Conservation (phyloP, 176 grass and related monocot species). For the Zea mays region DNA sequence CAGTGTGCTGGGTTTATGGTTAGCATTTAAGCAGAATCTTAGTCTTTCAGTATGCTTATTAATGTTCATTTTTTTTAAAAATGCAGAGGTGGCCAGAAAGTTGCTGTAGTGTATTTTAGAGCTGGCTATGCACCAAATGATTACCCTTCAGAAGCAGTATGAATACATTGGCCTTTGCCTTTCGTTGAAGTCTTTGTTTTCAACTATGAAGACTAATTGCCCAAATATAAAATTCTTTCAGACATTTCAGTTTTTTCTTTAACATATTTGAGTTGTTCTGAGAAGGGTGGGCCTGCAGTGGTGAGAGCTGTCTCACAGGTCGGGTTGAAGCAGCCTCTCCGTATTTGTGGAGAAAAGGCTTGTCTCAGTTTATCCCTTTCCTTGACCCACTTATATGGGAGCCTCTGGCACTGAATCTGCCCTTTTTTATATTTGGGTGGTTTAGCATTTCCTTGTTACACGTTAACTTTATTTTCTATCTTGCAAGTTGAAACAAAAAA, state of each 20-base stretch:
- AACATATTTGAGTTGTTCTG: background rate
- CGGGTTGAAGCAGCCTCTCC: too few relatives aligned
- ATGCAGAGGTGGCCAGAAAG: constrained; percentile 64
- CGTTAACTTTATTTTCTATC: constrained; percentile 4
- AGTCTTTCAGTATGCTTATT: constrained; percentile 29
- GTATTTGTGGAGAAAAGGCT: too few relatives aligned
- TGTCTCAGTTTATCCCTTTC: too few relatives aligned
- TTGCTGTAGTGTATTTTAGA: constrained; percentile 88
- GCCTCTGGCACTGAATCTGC: too few relatives aligned
- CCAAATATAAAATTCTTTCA: constrained; percentile 6
- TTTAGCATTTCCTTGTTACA: background rate
- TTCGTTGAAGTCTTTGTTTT: background rate
- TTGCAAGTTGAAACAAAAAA: background rate
- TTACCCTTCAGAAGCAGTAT: constrained; percentile 96
- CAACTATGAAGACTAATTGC: background rate
- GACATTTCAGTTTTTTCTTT: background rate
- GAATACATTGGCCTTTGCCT: constrained; percentile 11
- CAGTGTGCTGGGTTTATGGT: background rate
- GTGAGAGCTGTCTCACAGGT: too few relatives aligned
- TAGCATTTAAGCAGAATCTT: background rate
- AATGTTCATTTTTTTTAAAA: constrained; percentile 6
- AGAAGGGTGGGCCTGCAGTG: too few relatives aligned
- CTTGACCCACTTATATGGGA: too few relatives aligned
- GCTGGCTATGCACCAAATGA: constrained; percentile 97
- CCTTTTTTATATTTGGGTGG: background rate